Evolutionary conservation across 306 rosid genomes (phyloP).

Genomic region (Prunus campanulata): DNA sequence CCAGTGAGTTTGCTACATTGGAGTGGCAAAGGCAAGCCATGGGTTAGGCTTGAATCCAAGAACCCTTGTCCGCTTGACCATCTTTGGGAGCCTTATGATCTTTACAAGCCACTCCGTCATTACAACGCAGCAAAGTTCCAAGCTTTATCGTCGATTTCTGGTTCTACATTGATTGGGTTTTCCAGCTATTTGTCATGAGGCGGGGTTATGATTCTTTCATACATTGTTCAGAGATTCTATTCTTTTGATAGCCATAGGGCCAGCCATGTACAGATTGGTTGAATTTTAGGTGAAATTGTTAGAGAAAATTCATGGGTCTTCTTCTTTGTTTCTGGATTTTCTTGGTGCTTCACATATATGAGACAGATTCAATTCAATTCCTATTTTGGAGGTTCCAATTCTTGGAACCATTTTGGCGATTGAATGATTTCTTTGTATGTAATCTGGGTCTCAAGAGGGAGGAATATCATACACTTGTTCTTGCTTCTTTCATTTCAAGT

Average conservation of each 20-base stretch:
- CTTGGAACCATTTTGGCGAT: slow-evolving; percentile 54
- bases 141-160: slow-evolving; percentile 29
- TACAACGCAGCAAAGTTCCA: slow-evolving; percentile 8
- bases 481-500: slow-evolving; percentile 15
- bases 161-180: slow-evolving; percentile 41
- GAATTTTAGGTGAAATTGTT: background rate
- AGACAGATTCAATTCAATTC: slow-evolving; percentile 29
- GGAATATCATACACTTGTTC: slow-evolving; percentile 14
- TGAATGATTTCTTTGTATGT: slow-evolving; percentile 28
- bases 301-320: slow-evolving; percentile 6
- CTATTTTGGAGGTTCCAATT: slow-evolving; percentile 19
- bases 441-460: slow-evolving; percentile 7
- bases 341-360: slow-evolving; percentile 4
- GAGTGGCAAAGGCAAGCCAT: slow-evolving; percentile 98
- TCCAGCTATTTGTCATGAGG: slow-evolving; percentile 45
- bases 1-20: slow-evolving; percentile 90
- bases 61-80: slow-evolving; percentile 72
- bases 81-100: slow-evolving; percentile 95
- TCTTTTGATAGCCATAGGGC: slow-evolving; percentile 33
- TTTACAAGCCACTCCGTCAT: slow-evolving; percentile 31
- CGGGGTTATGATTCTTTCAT: slow-evolving; percentile 29
- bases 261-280: slow-evolving; percentile 48
- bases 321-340: background rate
- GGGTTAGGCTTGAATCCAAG: slow-evolving; percentile 78
- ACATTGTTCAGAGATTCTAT: slow-evolving; percentile 47